Conservation (phyloP, 805 yeast species). For the Wickerhamiella azyma region DNA sequence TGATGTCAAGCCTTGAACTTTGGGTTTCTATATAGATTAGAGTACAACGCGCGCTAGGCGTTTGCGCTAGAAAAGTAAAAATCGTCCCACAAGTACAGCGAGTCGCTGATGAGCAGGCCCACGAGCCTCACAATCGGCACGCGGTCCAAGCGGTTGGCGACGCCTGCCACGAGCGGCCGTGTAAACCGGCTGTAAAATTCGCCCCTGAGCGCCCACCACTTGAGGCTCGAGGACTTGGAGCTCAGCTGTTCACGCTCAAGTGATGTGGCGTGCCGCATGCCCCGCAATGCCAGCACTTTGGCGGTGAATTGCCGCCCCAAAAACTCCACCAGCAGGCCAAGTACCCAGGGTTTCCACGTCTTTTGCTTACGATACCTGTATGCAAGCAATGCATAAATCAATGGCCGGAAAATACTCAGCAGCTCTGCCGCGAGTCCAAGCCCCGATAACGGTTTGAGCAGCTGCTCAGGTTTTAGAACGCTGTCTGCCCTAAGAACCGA, state of each 20-base stretch:
- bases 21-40: background rate
- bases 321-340: constrained; percentile 27
- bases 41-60: background rate
- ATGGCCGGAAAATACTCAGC: constrained; percentile 27
- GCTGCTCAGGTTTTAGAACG: constrained; percentile 22
- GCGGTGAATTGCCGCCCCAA: constrained; percentile 20
- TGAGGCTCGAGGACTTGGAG: constrained; percentile 20
- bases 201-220: constrained; percentile 31
- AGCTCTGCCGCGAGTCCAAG: constrained; percentile 23
- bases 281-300: constrained; percentile 16
- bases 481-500: constrained; percentile 24
- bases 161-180: constrained; percentile 21
- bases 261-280: constrained; percentile 15
- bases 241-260: constrained; percentile 25
- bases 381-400: constrained; percentile 26
- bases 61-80: constrained; percentile 24
- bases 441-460: constrained; percentile 21
- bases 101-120: constrained; percentile 27
- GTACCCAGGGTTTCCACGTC: constrained; percentile 31
- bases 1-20: background rate
- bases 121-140: constrained; percentile 25
- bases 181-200: constrained; percentile 25
- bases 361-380: constrained; percentile 17
- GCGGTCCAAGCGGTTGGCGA: constrained; percentile 18
- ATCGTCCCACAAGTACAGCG: constrained; percentile 27